These are phyloP conservation scores for Dalbergia oliveri DNA, from an alignment of 306 rosid species.

Conservation along the genomic window DNA sequence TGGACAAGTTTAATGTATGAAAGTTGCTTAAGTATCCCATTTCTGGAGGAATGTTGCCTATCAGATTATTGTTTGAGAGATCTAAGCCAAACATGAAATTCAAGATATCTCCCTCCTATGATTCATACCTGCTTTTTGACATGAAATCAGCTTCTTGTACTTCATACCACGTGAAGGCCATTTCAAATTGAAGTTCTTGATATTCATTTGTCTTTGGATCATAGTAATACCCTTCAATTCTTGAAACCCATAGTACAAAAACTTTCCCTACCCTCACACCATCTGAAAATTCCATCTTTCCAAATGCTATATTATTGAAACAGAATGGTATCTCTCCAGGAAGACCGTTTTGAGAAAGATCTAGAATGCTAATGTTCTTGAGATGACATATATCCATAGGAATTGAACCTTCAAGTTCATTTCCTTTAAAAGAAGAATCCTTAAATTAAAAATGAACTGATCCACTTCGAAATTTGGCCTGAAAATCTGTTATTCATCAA, in stretches of 20 bases:
- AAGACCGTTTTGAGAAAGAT: constrained; percentile 29
- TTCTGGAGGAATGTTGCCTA: constrained; percentile 22
- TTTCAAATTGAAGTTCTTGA: background rate
- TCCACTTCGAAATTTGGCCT: background rate
- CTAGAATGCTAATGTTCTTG: constrained; percentile 15
- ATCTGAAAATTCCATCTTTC: background rate
- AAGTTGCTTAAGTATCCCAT: constrained; percentile 16
- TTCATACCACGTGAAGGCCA: no score
- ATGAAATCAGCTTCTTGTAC: no score
- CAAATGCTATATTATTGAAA: background rate
- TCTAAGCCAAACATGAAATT: no score
- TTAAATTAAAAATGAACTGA: background rate
- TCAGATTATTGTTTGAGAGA: constrained; percentile 14
- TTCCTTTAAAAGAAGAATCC: constrained; percentile 28
- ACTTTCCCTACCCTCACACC: background rate
- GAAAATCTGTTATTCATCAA: constrained; percentile 29
- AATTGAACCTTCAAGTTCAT: constrained; percentile 33
- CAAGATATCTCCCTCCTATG: no score
- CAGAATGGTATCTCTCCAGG: constrained; percentile 4
- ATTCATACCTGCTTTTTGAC: no score
- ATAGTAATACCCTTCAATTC: background rate
- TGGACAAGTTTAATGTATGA: constrained; percentile 37
- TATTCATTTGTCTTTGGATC: no score
- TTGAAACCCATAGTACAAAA: background rate
- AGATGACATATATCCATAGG: constrained; percentile 4